Evolutionary conservation across 495 filamentous ascomycete species (phyloP).

Genomic region (Aspergillus mulundensis): DNA sequence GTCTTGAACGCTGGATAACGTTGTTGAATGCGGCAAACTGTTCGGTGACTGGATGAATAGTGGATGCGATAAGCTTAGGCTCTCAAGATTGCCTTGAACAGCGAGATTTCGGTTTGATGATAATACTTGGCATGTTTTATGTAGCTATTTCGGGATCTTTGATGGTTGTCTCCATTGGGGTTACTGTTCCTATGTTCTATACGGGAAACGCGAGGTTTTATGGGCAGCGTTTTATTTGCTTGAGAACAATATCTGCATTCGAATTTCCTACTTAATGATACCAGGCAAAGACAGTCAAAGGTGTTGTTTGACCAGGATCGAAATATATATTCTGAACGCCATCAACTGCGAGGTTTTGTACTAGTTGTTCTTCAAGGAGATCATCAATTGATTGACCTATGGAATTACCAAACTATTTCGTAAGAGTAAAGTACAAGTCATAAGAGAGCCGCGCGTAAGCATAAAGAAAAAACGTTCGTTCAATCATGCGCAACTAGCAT

Average conservation of each 20-base stretch:
- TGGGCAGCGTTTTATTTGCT: neutral
- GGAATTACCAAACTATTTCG: neutral
- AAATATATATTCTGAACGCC: neutral
- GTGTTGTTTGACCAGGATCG: neutral
- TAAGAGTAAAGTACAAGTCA: slow-evolving; percentile 1
- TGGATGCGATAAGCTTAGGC: too few relatives aligned
- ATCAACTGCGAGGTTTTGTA: neutral
- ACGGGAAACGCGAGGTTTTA: neutral
- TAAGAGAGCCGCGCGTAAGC: neutral
- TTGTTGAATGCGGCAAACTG: neutral
- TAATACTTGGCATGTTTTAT: neutral
- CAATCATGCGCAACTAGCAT: neutral
- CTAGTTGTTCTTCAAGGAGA: neutral
- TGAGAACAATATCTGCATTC: neutral
- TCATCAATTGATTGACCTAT: neutral
- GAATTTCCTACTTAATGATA: neutral
- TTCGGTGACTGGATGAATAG: too few relatives aligned
- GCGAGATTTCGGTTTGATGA: too few relatives aligned
- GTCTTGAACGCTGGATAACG: slow-evolving; percentile 17
- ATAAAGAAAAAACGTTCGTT: slow-evolving; percentile 3
- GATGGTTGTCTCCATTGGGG: neutral
- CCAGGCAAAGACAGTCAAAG: neutral
- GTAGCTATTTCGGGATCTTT: neutral
- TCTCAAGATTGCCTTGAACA: too few relatives aligned
- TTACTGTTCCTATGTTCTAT: neutral